Evolutionary conservation across 106 monocot genomes (phyloP).

Genomic region (Allium sativum): DNA sequence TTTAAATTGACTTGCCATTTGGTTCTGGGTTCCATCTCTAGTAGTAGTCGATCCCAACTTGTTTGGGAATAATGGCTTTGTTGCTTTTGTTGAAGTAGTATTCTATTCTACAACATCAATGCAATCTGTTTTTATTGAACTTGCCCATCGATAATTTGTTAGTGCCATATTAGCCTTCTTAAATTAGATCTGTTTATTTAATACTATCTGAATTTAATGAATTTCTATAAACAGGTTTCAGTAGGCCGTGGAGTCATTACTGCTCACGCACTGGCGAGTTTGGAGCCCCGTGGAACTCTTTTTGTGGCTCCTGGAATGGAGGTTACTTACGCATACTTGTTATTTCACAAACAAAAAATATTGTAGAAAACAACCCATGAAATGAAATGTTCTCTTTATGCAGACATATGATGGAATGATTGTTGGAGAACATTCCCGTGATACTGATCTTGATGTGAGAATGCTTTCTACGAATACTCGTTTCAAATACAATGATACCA

Average conservation of each 20-base stretch:
- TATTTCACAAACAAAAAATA: background rate
- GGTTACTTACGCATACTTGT: conserved; percentile 25
- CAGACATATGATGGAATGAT: conserved; percentile 99
- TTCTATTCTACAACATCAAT: too few relatives aligned
- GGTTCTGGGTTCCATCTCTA: too few relatives aligned
- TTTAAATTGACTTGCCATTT: too few relatives aligned
- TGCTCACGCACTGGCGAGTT: conserved; percentile 83
- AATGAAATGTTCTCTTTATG: background rate
- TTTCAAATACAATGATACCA: background rate
- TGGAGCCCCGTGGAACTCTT: conserved; percentile 90
- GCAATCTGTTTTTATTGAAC: too few relatives aligned
- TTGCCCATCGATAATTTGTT: too few relatives aligned
- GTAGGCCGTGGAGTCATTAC: conserved; percentile 77
- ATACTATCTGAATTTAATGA: background rate
- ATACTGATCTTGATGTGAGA: conserved; percentile 95
- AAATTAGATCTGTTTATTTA: too few relatives aligned
- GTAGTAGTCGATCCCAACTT: too few relatives aligned
- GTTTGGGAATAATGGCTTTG: too few relatives aligned
- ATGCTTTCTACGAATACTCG: background rate
- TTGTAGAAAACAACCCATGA: too few relatives aligned
- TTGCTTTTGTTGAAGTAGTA: too few relatives aligned
- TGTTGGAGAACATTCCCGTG: conserved; percentile 91
- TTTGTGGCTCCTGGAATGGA: conserved; percentile 96
- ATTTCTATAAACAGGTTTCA: conserved; percentile 49
- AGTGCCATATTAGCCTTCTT: too few relatives aligned